A percentile compares a stretch with the other conserved stretches of the same genome.
Conservation (phyloP, 2,329 filamentous ascomycete species). For the Trichoderma cornu-damae region DNA sequence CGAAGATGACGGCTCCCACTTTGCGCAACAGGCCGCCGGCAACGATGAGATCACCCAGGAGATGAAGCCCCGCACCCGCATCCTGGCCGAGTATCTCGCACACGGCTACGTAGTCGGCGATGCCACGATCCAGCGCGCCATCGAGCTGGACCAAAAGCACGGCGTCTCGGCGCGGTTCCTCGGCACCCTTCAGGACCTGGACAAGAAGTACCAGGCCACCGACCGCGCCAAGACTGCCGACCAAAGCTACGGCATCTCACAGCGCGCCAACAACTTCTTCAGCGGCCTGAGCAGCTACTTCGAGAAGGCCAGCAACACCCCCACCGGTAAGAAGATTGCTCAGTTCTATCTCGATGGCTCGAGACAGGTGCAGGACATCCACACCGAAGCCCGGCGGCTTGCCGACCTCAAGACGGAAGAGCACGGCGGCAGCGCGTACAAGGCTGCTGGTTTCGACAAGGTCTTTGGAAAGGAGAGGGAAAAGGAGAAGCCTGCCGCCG, state of each 20-base stretch:
- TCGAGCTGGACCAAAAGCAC: constrained; percentile 85
- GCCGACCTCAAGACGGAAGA: constrained; percentile 78
- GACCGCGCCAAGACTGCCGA: constrained; percentile 83
- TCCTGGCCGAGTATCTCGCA: constrained; percentile 92
- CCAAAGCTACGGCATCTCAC: constrained; percentile 73
- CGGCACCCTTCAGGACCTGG: constrained; percentile 67
- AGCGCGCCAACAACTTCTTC: constrained; percentile 61
- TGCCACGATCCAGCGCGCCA: constrained; percentile 70
- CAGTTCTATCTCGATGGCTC: constrained; percentile 80
- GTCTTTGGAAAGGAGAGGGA: constrained; percentile 50
- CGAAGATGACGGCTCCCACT: constrained; percentile 55
- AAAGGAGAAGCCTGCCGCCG: constrained; percentile 22
- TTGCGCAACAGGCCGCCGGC: constrained; percentile 52
- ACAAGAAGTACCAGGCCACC: constrained; percentile 79
- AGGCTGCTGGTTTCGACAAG: constrained; percentile 53
- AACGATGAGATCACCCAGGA: constrained; percentile 78
- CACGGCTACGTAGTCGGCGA: constrained; percentile 84
- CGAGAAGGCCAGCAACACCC: constrained; percentile 82
- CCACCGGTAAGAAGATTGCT: constrained; percentile 81
- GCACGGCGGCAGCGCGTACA: constrained; percentile 54
- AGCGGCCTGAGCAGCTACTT: constrained; percentile 80
- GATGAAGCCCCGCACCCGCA: constrained; percentile 91
- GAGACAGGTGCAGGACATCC: constrained; percentile 91
- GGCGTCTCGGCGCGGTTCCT: constrained; percentile 79
- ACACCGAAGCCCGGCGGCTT: constrained; percentile 81